Evolutionary conservation across 169 alveolate genomes (phyloP), one percentile per base, ranked within the genome.

Genomic region (Plasmodium knowlesi): DNA sequence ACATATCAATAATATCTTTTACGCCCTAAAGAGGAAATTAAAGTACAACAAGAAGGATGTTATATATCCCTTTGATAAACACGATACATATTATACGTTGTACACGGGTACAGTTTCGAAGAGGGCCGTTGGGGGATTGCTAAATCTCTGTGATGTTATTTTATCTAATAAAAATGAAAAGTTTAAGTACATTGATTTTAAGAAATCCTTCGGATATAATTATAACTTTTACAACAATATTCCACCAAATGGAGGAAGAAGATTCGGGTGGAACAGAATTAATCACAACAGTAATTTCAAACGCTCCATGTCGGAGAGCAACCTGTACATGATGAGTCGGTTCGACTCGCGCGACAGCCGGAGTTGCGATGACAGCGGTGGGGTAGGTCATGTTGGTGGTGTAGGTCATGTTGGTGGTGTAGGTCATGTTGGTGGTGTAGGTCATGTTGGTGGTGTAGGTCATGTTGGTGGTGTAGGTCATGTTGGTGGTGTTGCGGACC

Each of bases 71-170:
- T 86, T 86, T 86, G 89, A 88, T 1, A 88, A 88, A 41, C 89
- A 88, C 71, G 96, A 95, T 16, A 95, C 96, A 3, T 94, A 95
- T 74, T 83, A 94, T 76, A 94, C 97, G 8, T 84, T 86, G 6
- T 57, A 86, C 70, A 89, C 96, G 22, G 96, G 93, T 39, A 84
- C 70, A 2, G 97, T 95, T 46, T 95, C 97, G 37, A 92, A 90
- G 22, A 61, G 94, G 76, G 97, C 96, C n/a, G 95, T 95, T 32
- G 96, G 96, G 8, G 95, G 96, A 5, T 74, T 95, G 14, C 22
- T 92, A 85, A 88, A 84, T 50, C 92, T 95, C 19, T 85, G 95
- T 61, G 93, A 95, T 90, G 86, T 57, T 30, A 88, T 88, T 39
- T 79, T 88, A 19, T 79, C 90, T 4, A 53, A 88, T 76, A 79